Base-by-base conservation (phyloP, 208 protist species). In the Trypanosoma boissoni region DNA sequence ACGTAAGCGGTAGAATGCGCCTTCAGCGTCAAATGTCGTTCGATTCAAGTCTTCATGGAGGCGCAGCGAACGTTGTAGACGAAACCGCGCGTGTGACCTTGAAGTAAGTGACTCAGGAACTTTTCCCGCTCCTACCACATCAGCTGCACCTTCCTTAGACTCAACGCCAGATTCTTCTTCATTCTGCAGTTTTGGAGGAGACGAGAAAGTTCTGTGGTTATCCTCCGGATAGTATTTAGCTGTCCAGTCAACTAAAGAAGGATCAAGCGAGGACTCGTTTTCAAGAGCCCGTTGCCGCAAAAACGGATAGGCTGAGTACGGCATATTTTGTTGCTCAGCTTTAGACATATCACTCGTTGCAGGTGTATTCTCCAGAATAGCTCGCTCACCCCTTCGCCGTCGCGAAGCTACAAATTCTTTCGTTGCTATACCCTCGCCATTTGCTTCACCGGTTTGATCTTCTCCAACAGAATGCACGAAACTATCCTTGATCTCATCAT, bases 201-300 rank as follows among this genome's bases (percentile, higher is more conserved):
- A 62, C 2, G 70, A 60, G 58, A 95, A 92, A 4, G 82, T 92
- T 42, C 53, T 41, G 16, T 72, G 51, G 18, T 79, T 74, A 67
- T 95, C 89, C 16, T 90, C 83, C 4, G 89, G 83, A 52, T 85
- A 95, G 65, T 90, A 92, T 71, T 92, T 92, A 32, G 83, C 85
- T n/a, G 89, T 91, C 86, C 89, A 95, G 54, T 95, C 84, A 23
- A 95, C 83, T 20, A 95, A 69, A 10, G 89, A 95, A 0, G 89
- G 82, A 54, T 95, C 89, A 8, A 95, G 69, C 18, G 86, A 76
- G 12, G 65, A 23, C 43, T 81, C 78, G 29, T 83, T 64, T 58
- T 92, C 83, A 29, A 92, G 48, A 2, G 86, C 89, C 5, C 89
- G 77, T 49, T 85, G 78, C 9, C 89, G 80, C 24, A 95, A 58